Evolutionary conservation across 176 grass and related monocot genomes (phyloP).

Genomic region (Raddia distichophylla): DNA sequence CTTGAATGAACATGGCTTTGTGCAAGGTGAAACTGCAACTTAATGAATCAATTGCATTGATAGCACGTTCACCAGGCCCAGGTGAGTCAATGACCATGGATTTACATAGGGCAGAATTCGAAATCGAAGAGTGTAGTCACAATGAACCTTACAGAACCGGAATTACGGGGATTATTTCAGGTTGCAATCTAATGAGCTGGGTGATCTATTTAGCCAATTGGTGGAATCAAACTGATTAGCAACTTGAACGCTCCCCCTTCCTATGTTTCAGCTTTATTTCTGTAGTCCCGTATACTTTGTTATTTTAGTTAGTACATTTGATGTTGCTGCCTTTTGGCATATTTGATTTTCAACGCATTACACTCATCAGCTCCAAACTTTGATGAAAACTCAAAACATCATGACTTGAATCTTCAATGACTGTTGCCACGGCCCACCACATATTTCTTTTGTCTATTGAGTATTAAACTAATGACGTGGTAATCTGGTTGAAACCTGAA

Average conservation of each 20-base stretch:
- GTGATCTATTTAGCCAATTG: not conserved
- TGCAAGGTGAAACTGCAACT: slow-evolving; percentile 43
- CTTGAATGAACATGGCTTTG: slow-evolving; percentile 40
- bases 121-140: not conserved
- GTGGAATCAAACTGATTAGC: not conserved
- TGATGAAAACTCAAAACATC: not conserved
- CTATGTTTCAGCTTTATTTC: not conserved
- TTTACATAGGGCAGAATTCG: not conserved
- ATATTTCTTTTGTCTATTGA: not conserved
- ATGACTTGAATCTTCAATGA: no score
- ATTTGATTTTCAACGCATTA: not conserved
- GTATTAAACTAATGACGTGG: not conserved
- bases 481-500: no score
- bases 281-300: not conserved
- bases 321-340: not conserved
- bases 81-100: slow-evolving; percentile 3
- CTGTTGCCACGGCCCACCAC: no score
- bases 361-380: not conserved
- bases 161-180: not conserved
- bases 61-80: not conserved
- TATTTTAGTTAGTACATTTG: not conserved
- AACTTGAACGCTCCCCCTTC: not conserved
- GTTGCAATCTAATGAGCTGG: not conserved
- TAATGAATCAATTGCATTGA: not conserved
- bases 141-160: not conserved